phyloP scores from a whole-genome alignment of 306 rosid species.

The Prosopis cineraria region DNA sequence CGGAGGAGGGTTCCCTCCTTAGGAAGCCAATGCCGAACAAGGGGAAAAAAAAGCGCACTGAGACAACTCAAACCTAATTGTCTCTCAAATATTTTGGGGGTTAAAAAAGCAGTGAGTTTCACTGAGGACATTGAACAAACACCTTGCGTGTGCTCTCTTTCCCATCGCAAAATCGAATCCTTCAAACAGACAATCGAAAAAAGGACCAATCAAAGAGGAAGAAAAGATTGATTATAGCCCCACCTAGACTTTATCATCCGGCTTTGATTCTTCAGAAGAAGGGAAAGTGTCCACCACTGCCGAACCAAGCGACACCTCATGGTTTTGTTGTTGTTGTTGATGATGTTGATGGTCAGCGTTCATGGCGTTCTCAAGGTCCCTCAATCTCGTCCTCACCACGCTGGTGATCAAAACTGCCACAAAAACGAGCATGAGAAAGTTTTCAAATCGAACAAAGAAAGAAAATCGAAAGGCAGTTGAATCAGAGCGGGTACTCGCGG shows the following conservation, averaged over 20 bases:
- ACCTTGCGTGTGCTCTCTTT: slow-evolving; percentile 17
- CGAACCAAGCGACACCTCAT: slow-evolving; percentile 30
- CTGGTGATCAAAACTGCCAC: slow-evolving; percentile 60
- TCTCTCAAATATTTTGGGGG: too few relatives aligned
- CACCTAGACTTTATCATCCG: slow-evolving; percentile 44
- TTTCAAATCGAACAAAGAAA: not conserved
- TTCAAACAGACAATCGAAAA: not conserved
- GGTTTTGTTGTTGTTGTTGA: slow-evolving; percentile 29
- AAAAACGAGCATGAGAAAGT: not conserved
- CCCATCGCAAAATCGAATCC: not conserved
- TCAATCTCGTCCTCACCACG: slow-evolving; percentile 57
- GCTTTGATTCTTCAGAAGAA: not conserved
- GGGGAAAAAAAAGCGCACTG: too few relatives aligned
- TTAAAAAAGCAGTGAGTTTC: too few relatives aligned
- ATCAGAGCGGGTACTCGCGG: slow-evolving; percentile 51
- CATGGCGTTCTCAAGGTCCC: slow-evolving; percentile 53
- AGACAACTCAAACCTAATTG: too few relatives aligned
- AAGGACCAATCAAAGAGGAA: not conserved
- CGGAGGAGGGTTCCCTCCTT: too few relatives aligned
- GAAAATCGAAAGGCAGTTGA: not conserved
- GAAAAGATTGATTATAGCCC: not conserved
- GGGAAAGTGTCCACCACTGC: slow-evolving; percentile 24
- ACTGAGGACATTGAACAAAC: slow-evolving; percentile 56
- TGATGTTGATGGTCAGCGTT: slow-evolving; percentile 45
- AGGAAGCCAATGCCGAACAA: too few relatives aligned